phyloP scores from a whole-genome alignment of 495 filamentous ascomycete species.

The Hypoxylon intermedium region DNA sequence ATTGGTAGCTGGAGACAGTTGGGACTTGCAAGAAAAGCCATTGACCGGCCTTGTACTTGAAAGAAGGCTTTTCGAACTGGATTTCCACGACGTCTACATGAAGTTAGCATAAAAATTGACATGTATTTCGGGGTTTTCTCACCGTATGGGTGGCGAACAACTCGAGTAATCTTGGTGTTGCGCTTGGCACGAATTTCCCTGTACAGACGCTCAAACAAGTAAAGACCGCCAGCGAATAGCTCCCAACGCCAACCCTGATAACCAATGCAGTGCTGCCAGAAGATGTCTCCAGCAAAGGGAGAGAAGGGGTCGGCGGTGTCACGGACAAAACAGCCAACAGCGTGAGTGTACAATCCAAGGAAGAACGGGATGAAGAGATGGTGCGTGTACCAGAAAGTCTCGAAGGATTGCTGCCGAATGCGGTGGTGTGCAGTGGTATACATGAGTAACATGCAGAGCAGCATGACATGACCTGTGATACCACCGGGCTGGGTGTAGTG shows the following conservation, averaged over 20 bases:
- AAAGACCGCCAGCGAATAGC: slow-evolving; percentile 82
- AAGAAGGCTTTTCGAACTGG: slow-evolving; percentile 92
- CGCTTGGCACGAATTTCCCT: slow-evolving; percentile 84
- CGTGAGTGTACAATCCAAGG: slow-evolving; percentile 92
- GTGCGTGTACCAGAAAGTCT: slow-evolving; percentile 99
- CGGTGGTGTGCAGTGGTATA: slow-evolving; percentile 93
- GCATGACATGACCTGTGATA: slow-evolving; percentile 97
- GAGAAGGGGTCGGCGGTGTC: slow-evolving; percentile 73
- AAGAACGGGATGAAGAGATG: slow-evolving; percentile 97
- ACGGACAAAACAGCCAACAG: slow-evolving; percentile 93
- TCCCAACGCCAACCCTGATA: slow-evolving; percentile 99
- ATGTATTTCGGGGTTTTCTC: slow-evolving; percentile 43
- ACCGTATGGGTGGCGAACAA: slow-evolving; percentile 97
- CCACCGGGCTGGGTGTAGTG: slow-evolving; percentile 90
- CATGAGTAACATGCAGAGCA: slow-evolving; percentile 98
- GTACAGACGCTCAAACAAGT: slow-evolving; percentile 88
- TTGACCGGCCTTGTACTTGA: slow-evolving; percentile 98
- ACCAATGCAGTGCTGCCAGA: slow-evolving; percentile 94
- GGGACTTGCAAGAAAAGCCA: slow-evolving; percentile 97
- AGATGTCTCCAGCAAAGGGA: slow-evolving; percentile 78
- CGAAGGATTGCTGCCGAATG: slow-evolving; percentile 95
- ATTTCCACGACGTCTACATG: slow-evolving; percentile 90
- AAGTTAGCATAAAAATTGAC: slow-evolving; percentile 41
- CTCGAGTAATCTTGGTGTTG: slow-evolving; percentile 86
- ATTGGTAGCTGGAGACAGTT: slow-evolving; percentile 84